These are phyloP conservation scores for Arachnomyces sp. DNA, from an alignment of 2,329 filamentous ascomycete species.

Conservation along the genomic window DNA sequence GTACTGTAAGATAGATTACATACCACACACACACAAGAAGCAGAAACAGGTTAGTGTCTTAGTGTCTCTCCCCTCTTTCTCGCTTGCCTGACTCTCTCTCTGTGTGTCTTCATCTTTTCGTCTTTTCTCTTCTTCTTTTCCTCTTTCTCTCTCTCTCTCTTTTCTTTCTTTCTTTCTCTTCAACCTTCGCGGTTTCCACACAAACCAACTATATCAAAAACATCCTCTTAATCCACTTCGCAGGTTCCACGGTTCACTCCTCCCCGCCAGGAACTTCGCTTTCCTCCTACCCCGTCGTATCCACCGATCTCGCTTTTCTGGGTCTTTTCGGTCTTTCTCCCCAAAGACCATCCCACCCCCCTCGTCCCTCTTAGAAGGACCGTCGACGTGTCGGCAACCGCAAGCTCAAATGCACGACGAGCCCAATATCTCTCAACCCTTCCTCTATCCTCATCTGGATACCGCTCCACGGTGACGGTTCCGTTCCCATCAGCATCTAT, in stretches of 20 bases:
- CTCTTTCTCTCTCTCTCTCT: background rate
- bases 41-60: too few relatives aligned
- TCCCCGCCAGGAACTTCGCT: background rate
- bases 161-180: background rate
- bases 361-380: conserved; percentile 4
- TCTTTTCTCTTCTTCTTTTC: conserved; percentile 4
- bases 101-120: background rate
- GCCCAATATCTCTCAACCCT: conserved; percentile 29
- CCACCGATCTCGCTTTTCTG: too few relatives aligned
- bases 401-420: conserved; percentile 39
- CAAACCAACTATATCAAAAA: conserved; percentile 1
- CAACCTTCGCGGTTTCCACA: background rate
- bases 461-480: conserved; percentile 38
- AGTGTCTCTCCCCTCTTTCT: background rate
- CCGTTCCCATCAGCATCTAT: conserved; percentile 16
- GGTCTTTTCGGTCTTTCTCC: conserved; percentile 1
- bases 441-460: conserved; percentile 33
- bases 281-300: background rate
- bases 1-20: too few relatives aligned
- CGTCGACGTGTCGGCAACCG: conserved; percentile 17
- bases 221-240: background rate
- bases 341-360: background rate
- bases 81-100: background rate
- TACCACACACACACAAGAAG: too few relatives aligned
- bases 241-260: background rate